phyloP scores from a whole-genome alignment of 148 eudicot genomes.

The Amaranthus cruentus region DNA sequence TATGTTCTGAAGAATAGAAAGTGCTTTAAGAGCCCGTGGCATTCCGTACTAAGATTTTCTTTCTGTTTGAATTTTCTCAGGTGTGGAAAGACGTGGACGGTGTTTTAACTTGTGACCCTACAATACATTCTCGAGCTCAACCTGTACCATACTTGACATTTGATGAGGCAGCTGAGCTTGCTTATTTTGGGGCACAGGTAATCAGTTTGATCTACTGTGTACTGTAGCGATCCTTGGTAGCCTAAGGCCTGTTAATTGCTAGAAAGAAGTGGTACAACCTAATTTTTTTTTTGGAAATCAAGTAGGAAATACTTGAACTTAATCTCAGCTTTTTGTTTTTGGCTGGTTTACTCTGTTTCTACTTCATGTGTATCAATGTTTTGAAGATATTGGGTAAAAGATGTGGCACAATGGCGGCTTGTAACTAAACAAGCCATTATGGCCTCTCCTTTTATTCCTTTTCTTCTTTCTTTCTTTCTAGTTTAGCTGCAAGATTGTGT shows the following conservation, averaged over 20 bases:
- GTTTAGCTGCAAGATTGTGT: background rate
- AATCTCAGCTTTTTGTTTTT: background rate
- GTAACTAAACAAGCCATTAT: background rate
- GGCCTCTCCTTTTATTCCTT: background rate
- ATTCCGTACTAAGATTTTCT: background rate
- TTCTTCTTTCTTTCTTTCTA: background rate
- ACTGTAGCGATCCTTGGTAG: background rate
- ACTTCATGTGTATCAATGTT: background rate
- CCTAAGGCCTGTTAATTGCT: background rate
- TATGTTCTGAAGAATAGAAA: background rate
- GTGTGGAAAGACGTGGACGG: slow-evolving; percentile 99
- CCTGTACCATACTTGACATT: slow-evolving; percentile 90
- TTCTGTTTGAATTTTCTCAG: slow-evolving; percentile 29
- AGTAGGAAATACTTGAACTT: background rate
- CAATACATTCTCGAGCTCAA: slow-evolving; percentile 63
- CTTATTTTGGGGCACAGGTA: slow-evolving; percentile 99
- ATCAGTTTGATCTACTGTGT: background rate
- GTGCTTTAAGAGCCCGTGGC: background rate
- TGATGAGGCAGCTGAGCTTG: slow-evolving; percentile 99
- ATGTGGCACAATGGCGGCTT: background rate
- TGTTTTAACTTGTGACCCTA: slow-evolving; percentile 95
- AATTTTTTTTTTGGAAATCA: background rate
- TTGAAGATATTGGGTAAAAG: background rate
- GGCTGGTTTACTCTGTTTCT: background rate
- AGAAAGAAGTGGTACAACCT: background rate